Evolutionary conservation across 306 rosid genomes (phyloP).

Genomic region (Coriaria nepalensis): DNA sequence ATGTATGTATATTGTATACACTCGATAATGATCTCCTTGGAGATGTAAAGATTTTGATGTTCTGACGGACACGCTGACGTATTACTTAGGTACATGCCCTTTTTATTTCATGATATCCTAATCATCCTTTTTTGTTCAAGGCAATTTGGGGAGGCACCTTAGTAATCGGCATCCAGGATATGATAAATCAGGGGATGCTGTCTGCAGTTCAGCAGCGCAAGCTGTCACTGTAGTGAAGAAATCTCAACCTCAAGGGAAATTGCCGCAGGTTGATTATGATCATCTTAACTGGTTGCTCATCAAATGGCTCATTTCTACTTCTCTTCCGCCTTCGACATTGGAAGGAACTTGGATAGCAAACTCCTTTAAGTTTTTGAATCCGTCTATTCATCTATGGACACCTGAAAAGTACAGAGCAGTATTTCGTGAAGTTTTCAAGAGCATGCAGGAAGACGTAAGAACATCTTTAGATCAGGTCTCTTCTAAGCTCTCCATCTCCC

Average conservation of each 20-base stretch:
- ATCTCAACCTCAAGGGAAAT: slow-evolving; percentile 53
- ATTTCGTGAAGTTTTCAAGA: slow-evolving; percentile 55
- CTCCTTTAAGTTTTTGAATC: slow-evolving; percentile 79
- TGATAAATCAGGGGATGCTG: slow-evolving; percentile 61
- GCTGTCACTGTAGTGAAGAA: slow-evolving; percentile 38
- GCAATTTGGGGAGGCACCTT: slow-evolving; percentile 91
- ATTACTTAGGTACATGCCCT: no score
- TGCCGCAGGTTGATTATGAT: slow-evolving; percentile 61
- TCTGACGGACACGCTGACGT: no score
- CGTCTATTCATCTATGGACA: slow-evolving; percentile 79
- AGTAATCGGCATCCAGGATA: slow-evolving; percentile 91
- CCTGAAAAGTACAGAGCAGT: slow-evolving; percentile 51
- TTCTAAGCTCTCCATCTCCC: slow-evolving; percentile 68
- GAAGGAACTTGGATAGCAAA: slow-evolving; percentile 77
- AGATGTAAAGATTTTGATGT: no score
- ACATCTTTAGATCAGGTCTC: slow-evolving; percentile 55
- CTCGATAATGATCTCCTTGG: no score
- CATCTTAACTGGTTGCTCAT: slow-evolving; percentile 85
- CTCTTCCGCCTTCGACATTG: slow-evolving; percentile 76
- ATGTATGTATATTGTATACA: no score
- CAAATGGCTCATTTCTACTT: slow-evolving; percentile 74
- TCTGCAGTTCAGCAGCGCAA: slow-evolving; percentile 34
- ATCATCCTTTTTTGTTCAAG: slow-evolving; percentile 29
- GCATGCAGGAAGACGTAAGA: slow-evolving; percentile 84
- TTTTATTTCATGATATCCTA: no score